Evolutionary conservation across 352 stramenopile genomes (phyloP).

Genomic region (Pythium phragmiticola): DNA sequence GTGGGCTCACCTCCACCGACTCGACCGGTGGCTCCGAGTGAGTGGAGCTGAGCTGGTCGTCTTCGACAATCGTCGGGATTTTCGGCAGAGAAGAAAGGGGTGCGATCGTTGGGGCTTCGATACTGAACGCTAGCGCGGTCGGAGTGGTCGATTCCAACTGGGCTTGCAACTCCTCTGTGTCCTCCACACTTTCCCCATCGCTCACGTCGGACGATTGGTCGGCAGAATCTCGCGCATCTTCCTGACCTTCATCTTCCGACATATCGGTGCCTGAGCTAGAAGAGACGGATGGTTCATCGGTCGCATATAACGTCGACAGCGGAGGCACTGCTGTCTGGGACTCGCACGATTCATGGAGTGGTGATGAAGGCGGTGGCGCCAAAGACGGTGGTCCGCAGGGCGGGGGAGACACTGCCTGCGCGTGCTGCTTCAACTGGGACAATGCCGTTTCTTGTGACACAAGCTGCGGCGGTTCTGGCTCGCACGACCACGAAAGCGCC

Average conservation of each 20-base stretch:
- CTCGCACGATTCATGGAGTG: neutral
- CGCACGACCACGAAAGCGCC: neutral
- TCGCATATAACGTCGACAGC: neutral
- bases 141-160: neutral
- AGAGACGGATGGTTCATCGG: neutral
- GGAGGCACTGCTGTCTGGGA: neutral
- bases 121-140: neutral
- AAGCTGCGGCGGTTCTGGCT: neutral
- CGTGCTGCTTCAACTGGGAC: neutral
- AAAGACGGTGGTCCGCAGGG: neutral
- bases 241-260: neutral
- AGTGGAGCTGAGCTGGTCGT: neutral
- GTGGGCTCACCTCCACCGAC: neutral
- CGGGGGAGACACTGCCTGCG: neutral
- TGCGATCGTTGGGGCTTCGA: neutral
- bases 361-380: neutral
- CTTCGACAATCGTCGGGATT: neutral
- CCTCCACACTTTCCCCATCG: neutral
- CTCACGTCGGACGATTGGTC: neutral
- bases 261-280: neutral
- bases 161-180: neutral
- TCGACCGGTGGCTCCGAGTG: neutral
- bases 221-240: neutral
- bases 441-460: neutral
- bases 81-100: neutral